A percentile compares a stretch with the other conserved stretches of the same genome.
Evolutionary conservation across 2,329 filamentous ascomycete species (phyloP).

Genomic region (Claviceps quebecensis): DNA sequence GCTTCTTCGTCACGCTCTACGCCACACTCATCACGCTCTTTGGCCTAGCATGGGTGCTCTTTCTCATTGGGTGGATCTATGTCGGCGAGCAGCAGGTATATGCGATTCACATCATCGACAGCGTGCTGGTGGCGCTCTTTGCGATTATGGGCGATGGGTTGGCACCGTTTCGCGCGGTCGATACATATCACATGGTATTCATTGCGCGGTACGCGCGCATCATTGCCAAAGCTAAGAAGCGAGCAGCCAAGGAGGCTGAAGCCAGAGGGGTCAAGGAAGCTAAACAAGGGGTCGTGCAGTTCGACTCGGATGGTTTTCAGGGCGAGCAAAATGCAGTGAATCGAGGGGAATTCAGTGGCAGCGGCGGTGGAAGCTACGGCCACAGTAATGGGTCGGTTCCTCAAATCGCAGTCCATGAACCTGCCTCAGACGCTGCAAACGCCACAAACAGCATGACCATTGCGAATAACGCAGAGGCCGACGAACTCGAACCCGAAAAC

Average conservation of each 20-base stretch:
- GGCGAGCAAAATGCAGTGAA: neutral
- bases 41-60: constrained; percentile 79
- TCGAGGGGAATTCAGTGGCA: constrained; percentile 2
- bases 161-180: constrained; percentile 60
- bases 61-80: constrained; percentile 81
- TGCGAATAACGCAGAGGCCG: neutral
- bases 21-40: constrained; percentile 73
- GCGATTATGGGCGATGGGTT: constrained; percentile 57
- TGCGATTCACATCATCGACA: constrained; percentile 55
- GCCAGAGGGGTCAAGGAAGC: no score
- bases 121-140: constrained; percentile 56
- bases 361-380: constrained; percentile 6
- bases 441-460: neutral
- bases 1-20: constrained; percentile 74
- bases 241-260: neutral
- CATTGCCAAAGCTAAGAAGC: constrained; percentile 29
- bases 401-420: neutral
- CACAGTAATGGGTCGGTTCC: neutral
- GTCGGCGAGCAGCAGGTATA: constrained; percentile 60
- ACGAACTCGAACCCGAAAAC: neutral
- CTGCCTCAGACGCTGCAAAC: neutral
- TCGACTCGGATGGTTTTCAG: no score
- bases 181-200: constrained; percentile 80
- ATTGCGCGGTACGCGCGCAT: constrained; percentile 51
- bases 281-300: no score